Percentiles rank a stretch among this genome's conserved stretches.
Evolutionary conservation across 257 asterid species (phyloP).

Genomic region (Plantago major): DNA sequence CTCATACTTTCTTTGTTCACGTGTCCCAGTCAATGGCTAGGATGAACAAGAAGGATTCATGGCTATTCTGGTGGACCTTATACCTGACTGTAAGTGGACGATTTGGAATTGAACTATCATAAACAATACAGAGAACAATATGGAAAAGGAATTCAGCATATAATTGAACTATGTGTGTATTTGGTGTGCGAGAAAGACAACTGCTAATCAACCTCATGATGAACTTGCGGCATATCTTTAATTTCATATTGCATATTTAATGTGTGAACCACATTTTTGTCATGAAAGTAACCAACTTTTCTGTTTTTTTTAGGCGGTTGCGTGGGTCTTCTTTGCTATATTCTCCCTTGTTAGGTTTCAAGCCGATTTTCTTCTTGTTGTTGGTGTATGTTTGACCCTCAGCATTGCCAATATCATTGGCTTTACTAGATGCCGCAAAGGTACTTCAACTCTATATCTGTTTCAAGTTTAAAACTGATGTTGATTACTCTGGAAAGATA

Average conservation of each 20-base stretch:
- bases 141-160: constrained; percentile 2
- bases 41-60: constrained; percentile 96
- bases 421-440: constrained; percentile 95
- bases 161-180: neutral
- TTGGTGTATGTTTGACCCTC: constrained; percentile 97
- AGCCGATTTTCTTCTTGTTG: constrained; percentile 93
- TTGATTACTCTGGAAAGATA: neutral
- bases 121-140: neutral
- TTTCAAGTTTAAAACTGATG: constrained; percentile 9
- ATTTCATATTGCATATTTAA: neutral
- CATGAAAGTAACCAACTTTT: neutral
- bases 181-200: neutral
- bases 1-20: constrained; percentile 5
- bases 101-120: constrained; percentile 10
- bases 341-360: constrained; percentile 85
- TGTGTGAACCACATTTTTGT: neutral
- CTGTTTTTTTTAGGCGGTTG: constrained; percentile 61
- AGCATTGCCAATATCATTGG: constrained; percentile 94
- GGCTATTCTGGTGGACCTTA: constrained; percentile 99
- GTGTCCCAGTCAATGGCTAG: constrained; percentile 74
- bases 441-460: constrained; percentile 32
- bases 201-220: neutral
- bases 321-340: constrained; percentile 75
- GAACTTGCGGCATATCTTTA: neutral
- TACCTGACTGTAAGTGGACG: constrained; percentile 67